These are phyloP conservation scores for Elongisporangium prolatum DNA, from an alignment of 352 stramenopile genomes.

Conservation along the genomic window DNA sequence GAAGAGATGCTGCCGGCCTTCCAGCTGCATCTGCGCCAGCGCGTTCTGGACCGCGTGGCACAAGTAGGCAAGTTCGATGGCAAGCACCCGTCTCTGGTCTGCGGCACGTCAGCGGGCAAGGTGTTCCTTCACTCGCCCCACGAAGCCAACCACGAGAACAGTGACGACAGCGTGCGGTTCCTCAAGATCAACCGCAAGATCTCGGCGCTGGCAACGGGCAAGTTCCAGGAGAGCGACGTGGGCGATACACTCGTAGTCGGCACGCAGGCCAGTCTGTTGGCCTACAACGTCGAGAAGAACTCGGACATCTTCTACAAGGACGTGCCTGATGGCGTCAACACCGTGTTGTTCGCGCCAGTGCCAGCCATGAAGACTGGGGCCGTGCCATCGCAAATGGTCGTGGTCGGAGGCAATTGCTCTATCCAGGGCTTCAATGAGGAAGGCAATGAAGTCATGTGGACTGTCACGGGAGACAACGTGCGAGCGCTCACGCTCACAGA, in stretches of 20 bases:
- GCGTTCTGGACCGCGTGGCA: conserved; percentile 68
- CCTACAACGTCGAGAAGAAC: conserved; percentile 93
- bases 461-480: conserved; percentile 90
- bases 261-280: conserved; percentile 86
- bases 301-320: conserved; percentile 93
- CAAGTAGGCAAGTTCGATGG: conserved; percentile 83
- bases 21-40: conserved; percentile 78
- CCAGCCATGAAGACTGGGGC: conserved; percentile 28
- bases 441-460: conserved; percentile 88
- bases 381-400: conserved; percentile 58
- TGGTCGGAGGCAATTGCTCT: conserved; percentile 92
- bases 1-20: conserved; percentile 68
- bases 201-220: conserved; percentile 71
- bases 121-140: conserved; percentile 90
- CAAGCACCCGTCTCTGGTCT: conserved; percentile 67
- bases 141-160: conserved; percentile 45
- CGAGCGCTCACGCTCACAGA: conserved; percentile 76
- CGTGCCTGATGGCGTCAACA: conserved; percentile 79
- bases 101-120: conserved; percentile 86
- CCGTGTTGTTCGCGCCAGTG: conserved; percentile 69
- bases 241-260: conserved; percentile 86
- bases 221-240: conserved; percentile 48
- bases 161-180: conserved; percentile 58
- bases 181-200: conserved; percentile 92
- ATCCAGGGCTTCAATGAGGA: conserved; percentile 83